phyloP scores from a whole-genome alignment of 768 basidiomycete genomes.

The Russula compacta region DNA sequence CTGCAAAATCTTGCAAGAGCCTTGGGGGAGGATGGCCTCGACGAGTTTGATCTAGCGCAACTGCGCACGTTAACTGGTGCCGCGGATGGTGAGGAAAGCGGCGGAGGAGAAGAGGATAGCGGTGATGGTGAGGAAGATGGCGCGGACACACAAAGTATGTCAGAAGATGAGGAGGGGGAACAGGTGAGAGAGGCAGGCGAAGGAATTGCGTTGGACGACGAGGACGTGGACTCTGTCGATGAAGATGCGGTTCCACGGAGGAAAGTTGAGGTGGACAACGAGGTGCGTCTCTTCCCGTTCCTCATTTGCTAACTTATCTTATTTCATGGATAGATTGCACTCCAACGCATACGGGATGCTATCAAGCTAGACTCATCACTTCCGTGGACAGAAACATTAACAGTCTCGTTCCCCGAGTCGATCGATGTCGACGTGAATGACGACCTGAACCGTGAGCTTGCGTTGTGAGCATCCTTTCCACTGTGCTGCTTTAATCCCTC shows the following conservation, averaged over 20 bases:
- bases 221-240: constrained; percentile 53
- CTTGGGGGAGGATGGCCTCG: constrained; percentile 55
- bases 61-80: constrained; percentile 35
- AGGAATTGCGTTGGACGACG: constrained; percentile 57
- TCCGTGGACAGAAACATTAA: constrained; percentile 80
- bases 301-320: background rate
- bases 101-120: constrained; percentile 26
- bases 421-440: constrained; percentile 74
- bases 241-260: constrained; percentile 75
- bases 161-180: constrained; percentile 26
- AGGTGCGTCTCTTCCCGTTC: constrained; percentile 35
- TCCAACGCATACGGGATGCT: constrained; percentile 70
- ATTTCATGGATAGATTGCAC: constrained; percentile 44
- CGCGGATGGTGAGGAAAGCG: constrained; percentile 14
- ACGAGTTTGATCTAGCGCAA: constrained; percentile 55
- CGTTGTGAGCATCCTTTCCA: constrained; percentile 51
- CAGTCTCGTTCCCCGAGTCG: constrained; percentile 58
- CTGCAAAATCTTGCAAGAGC: constrained; percentile 47
- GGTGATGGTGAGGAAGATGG: constrained; percentile 34
- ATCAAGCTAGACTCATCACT: constrained; percentile 67
- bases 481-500: background rate
- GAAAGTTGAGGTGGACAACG: constrained; percentile 79
- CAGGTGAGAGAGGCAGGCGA: constrained; percentile 24
- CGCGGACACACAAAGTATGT: constrained; percentile 22
- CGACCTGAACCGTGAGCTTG: constrained; percentile 90